Conservation (phyloP, 176 grass and related monocot genomes). For the Eragrostis nindensis region DNA sequence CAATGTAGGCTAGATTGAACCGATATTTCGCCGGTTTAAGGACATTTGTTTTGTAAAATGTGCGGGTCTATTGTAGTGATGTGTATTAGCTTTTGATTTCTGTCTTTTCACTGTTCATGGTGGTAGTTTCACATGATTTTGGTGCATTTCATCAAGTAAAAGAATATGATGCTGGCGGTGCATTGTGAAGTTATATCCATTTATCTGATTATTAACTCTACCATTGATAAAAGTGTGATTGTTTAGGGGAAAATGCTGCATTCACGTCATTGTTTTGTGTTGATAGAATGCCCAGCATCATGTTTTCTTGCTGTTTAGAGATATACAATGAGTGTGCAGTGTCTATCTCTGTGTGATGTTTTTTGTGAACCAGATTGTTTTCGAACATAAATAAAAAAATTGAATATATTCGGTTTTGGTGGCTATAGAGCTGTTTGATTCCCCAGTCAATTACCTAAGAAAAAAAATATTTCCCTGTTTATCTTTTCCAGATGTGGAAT, state of each 20-base stretch:
- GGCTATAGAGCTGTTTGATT: background rate
- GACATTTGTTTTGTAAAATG: conserved; percentile 10
- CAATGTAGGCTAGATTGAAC: conserved; percentile 7
- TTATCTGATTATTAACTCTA: background rate
- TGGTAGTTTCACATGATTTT: background rate
- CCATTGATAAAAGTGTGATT: background rate
- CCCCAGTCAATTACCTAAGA: conserved; percentile 19
- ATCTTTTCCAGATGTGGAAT: conserved; percentile 89
- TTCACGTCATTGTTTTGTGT: background rate
- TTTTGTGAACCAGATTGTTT: no score
- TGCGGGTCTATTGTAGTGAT: background rate
- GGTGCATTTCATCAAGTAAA: background rate
- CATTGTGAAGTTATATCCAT: background rate
- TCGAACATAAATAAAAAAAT: background rate
- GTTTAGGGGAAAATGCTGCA: background rate
- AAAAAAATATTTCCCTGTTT: conserved; percentile 4
- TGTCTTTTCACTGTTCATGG: background rate
- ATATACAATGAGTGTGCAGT: background rate
- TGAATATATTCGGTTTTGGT: background rate
- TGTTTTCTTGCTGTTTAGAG: background rate
- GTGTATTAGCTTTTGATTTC: background rate
- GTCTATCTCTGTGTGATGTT: conserved; percentile 1
- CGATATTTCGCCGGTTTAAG: background rate
- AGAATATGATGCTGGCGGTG: background rate
- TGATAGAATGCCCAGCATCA: background rate